Conservation (phyloP, 495 filamentous ascomycete species). For the Achaetomiella virescens region DNA sequence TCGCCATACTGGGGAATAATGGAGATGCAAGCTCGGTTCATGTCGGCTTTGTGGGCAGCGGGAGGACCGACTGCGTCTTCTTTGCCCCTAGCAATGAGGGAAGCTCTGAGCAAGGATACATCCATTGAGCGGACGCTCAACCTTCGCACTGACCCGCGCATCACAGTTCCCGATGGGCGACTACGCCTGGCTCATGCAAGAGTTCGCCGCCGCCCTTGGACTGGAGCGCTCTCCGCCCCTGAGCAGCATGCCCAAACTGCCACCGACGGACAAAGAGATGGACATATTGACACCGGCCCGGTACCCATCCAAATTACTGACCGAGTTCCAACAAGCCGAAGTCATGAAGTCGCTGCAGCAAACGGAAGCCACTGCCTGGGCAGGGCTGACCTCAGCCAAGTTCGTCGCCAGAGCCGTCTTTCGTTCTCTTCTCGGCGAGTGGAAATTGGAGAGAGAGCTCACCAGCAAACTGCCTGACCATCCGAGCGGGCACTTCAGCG, state of each 20-base stretch:
- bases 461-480: slow-evolving; percentile 40
- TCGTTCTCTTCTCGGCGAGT: slow-evolving; percentile 65
- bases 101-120: slow-evolving; percentile 33
- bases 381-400: slow-evolving; percentile 29
- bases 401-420: slow-evolving; percentile 62
- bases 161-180: slow-evolving; percentile 79
- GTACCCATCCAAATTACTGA: slow-evolving; percentile 26
- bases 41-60: slow-evolving; percentile 44
- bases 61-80: slow-evolving; percentile 20
- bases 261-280: slow-evolving; percentile 35
- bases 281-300: slow-evolving; percentile 42
- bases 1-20: slow-evolving; percentile 82
- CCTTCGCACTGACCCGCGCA: slow-evolving; percentile 36
- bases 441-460: slow-evolving; percentile 53
- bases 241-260: slow-evolving; percentile 25
- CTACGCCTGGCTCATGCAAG: slow-evolving; percentile 72
- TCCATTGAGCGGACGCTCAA: slow-evolving; percentile 39
- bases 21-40: slow-evolving; percentile 75
- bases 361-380: slow-evolving; percentile 29
- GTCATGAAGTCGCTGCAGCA: slow-evolving; percentile 26
- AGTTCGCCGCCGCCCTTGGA: slow-evolving; percentile 51
- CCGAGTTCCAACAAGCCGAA: slow-evolving; percentile 18
- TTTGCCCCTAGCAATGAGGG: slow-evolving; percentile 18
- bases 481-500: slow-evolving; percentile 55
- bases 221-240: slow-evolving; percentile 30